These are phyloP conservation scores for Peniophora sp. DNA, from an alignment of 1,284 basidiomycete species.

Conservation along the genomic window DNA sequence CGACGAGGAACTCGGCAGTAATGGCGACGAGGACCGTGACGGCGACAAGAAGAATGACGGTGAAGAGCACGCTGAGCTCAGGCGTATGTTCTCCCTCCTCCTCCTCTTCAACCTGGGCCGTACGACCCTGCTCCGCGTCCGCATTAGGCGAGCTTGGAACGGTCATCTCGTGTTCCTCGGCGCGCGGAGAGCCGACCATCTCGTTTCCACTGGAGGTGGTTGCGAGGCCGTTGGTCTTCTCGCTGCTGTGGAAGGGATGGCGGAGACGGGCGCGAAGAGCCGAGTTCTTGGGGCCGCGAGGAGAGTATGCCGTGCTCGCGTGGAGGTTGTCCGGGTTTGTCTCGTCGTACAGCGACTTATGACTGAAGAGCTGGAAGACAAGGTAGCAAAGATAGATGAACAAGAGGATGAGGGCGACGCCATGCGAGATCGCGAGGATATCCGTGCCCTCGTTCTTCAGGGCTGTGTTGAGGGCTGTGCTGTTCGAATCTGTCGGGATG, in stretches of 20 bases:
- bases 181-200: background rate
- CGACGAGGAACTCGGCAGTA: slow-evolving; percentile 83
- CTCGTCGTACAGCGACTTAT: slow-evolving; percentile 67
- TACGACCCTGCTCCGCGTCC: slow-evolving; percentile 6
- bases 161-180: slow-evolving; percentile 1
- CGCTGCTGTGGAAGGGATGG: slow-evolving; percentile 13
- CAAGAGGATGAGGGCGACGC: slow-evolving; percentile 74
- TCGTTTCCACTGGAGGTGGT: background rate
- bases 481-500: background rate
- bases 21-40: slow-evolving; percentile 69
- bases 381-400: slow-evolving; percentile 73
- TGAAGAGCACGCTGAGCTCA: slow-evolving; percentile 44
- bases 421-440: slow-evolving; percentile 72
- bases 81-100: slow-evolving; percentile 43
- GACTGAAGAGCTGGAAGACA: slow-evolving; percentile 82
- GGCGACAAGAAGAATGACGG: slow-evolving; percentile 42
- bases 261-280: background rate
- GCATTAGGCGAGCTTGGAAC: background rate
- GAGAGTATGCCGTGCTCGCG: background rate
- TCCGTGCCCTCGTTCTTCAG: slow-evolving; percentile 28
- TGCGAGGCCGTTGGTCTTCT: no score
- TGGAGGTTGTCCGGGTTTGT: slow-evolving; percentile 18
- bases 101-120: no score
- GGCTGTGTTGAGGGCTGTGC: slow-evolving; percentile 16
- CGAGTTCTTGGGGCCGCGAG: slow-evolving; percentile 1